Base-by-base conservation (phyloP, 1,284 basidiomycete genomes). In the Pseudozyma sp. region DNA sequence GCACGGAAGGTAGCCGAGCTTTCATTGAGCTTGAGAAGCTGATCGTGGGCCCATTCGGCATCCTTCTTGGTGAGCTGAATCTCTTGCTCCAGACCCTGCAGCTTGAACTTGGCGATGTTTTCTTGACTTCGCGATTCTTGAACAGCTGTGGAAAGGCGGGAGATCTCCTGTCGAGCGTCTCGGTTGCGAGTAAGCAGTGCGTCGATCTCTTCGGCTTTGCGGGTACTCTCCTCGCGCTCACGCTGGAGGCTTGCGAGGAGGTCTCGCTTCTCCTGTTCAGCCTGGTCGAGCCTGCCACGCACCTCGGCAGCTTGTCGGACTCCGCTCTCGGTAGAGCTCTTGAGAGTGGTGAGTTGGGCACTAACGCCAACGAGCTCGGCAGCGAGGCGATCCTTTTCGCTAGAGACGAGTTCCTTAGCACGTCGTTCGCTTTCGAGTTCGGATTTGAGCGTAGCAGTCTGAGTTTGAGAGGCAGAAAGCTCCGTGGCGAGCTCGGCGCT, bases 31-130 rank as follows among this genome's bases (percentile, higher is more conserved):
- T 74, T 76, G 35, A 58, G 51, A 2, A 85, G 80, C 64, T 83
- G 79, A 2, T 59, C 61, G 49, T 80, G 78, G 6, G 79, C 76
- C 64, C 92, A 92, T 65, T 91, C 90, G 16, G 88, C 87, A 82
- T 94, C 92, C 1, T 89, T 88, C 84, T 90, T 89, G 5, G 91
- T 87, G 1, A 94, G 89, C 62, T 90, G 85, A 7, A 94, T 87
- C 86, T 94, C 92, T 86, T 94, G 92, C 5, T 90, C 88, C 3
- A 92, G 87, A 0, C 92, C 89, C 60, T 93, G 92, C 63, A 92
- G 79, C 85, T 91, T 92, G 88, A 92, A 94, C 91, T 71, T 80
- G 48, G 67, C 69, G 7, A 73, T 72, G 62, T 78, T 76, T 42
- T 80, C 83, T 18, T 66, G 59, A 14, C 78, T 77, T 50, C 72